Percentiles rank a stretch among this genome's conserved stretches.
phyloP scores from a whole-genome alignment of 495 filamentous ascomycete species.

The Margaritispora aquatica region DNA sequence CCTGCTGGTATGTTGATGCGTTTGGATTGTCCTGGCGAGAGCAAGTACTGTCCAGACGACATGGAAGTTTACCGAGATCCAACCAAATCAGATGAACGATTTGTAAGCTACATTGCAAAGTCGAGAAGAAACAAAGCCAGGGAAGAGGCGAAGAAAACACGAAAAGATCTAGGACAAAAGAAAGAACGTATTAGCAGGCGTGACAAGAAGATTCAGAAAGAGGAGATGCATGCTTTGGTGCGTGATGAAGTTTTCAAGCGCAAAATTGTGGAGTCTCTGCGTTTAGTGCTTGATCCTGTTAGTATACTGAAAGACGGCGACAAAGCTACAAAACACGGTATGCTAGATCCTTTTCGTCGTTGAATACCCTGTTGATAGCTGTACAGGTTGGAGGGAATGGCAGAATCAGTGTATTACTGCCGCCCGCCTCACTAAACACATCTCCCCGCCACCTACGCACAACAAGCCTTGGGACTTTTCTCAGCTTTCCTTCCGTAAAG shows the following conservation, averaged over 20 bases:
- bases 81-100: not conserved
- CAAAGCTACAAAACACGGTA: not conserved
- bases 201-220: not conserved
- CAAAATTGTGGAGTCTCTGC: not conserved
- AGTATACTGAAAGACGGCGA: not conserved
- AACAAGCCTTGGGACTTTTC: slow-evolving; percentile 5
- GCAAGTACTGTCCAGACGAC: slow-evolving; percentile 5
- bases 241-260: not conserved
- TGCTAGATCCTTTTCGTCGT: not conserved
- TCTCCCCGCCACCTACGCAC: not conserved
- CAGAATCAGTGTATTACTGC: slow-evolving; percentile 1
- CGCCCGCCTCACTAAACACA: not conserved
- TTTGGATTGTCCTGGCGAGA: slow-evolving; percentile 9
- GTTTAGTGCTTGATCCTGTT: slow-evolving; percentile 8
- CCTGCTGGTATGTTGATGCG: slow-evolving; percentile 10
- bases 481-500: not conserved
- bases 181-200: too few relatives aligned
- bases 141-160: not conserved
- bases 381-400: slow-evolving; percentile 4
- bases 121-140: not conserved
- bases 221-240: not conserved
- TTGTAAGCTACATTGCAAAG: not conserved
- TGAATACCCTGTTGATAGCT: not conserved
- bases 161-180: too few relatives aligned
- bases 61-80: slow-evolving; percentile 9